A percentile compares a stretch with the other conserved stretches of the same genome.
Evolutionary conservation across 768 basidiomycete species (phyloP).

Genomic region (Asterophora lycoperdoides): DNA sequence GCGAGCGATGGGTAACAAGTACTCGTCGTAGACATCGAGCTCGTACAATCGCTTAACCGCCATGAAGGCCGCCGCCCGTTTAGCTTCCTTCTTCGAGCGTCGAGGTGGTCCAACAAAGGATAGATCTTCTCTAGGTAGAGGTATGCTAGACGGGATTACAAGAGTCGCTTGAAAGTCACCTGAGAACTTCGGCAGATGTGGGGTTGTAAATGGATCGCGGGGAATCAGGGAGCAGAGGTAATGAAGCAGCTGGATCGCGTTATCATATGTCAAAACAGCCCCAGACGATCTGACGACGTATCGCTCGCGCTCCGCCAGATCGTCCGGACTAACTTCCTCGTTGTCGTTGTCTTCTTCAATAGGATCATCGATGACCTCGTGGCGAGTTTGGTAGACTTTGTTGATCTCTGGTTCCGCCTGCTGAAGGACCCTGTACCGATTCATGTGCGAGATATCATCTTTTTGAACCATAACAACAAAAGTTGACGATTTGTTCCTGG

Average conservation of each 20-base stretch:
- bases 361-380: slow-evolving; percentile 36
- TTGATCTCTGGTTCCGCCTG: slow-evolving; percentile 63
- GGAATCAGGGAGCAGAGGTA: slow-evolving; percentile 78
- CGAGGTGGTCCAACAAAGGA: slow-evolving; percentile 55
- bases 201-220: slow-evolving; percentile 62
- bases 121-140: slow-evolving; percentile 52
- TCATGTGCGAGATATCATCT: slow-evolving; percentile 48
- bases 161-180: slow-evolving; percentile 58
- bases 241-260: slow-evolving; percentile 64
- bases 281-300: slow-evolving; percentile 69
- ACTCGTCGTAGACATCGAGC: slow-evolving; percentile 78
- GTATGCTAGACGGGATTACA: slow-evolving; percentile 63
- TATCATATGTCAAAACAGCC: slow-evolving; percentile 77
- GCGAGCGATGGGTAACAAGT: slow-evolving; percentile 67
- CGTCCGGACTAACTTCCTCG: slow-evolving; percentile 41
- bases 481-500: slow-evolving; percentile 68
- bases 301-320: slow-evolving; percentile 65
- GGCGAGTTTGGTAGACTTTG: slow-evolving; percentile 54
- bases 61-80: slow-evolving; percentile 75
- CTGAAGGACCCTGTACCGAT: slow-evolving; percentile 55
- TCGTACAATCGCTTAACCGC: slow-evolving; percentile 67
- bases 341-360: slow-evolving; percentile 38
- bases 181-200: slow-evolving; percentile 54
- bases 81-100: slow-evolving; percentile 75
- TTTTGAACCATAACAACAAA: slow-evolving; percentile 80